Evolutionary conservation across 1,284 basidiomycete genomes (phyloP), one percentile per base, ranked within the genome.

Genomic region (Ganoderma leucocontextum): DNA sequence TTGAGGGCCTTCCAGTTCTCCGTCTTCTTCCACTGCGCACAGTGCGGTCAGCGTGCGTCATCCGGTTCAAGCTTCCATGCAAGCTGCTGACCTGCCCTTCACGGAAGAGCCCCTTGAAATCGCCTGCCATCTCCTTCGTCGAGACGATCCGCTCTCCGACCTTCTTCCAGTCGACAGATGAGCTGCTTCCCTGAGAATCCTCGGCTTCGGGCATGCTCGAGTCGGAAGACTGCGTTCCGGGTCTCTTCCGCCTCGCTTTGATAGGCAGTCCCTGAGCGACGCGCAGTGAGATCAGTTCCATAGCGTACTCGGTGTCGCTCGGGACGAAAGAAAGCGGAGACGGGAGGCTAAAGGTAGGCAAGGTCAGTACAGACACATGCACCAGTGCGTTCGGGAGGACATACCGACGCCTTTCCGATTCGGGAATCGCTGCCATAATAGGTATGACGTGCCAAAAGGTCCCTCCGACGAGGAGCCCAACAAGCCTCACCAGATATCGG

Each of bases 361-460:
- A 49, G 12, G 60, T 75, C 29, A 62, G 35, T 5, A 25, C 44
- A 15, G 19, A 17, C 29, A 38, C 8, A 25, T 10, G 12, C n/a
- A 25, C 2, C 35, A 29, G 17, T 29, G 38, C 38, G 35, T 41
- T 38, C 38, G 29, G 33, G 15, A 52, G 60, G 5, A 74, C 81
- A 60, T 72, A 86, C 89, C 87, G 82, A 65, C 77, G 76, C 66
- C 82, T 81, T 12, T 87, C 86, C 47, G 77, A 74, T 1, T 81
- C 77, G 9, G 87, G 81, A 41, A 92, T 80, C 2, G 86, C 84
- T 41, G 80, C 81, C 19, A 91, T 67, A 53, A 92, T 77, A 1
- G 91, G 91, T 13, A 81, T 76, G n/a, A 87, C 75, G 73, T 91
- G 90, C 91, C 91, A 92, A 75, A 87, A 92, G 10, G 84, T 25